Conservation (phyloP, 2,329 filamentous ascomycete species). For the Lecanoromycetidae sp. region DNA sequence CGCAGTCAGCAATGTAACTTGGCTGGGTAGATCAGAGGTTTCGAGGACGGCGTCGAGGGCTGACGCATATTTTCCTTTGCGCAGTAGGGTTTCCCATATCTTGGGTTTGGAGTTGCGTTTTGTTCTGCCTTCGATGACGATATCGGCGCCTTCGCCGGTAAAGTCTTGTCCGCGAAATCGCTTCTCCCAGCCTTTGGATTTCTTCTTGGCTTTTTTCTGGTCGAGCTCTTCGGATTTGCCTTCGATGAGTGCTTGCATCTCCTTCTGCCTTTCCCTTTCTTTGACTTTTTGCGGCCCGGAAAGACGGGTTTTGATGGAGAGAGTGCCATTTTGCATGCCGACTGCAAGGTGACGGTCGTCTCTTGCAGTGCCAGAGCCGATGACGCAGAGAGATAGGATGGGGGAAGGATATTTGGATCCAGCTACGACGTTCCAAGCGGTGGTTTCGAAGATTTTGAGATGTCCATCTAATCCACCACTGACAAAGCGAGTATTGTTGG, state of each 20-base stretch:
- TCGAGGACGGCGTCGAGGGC: conserved; percentile 68
- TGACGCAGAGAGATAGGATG: conserved; percentile 69
- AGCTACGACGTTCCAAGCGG: conserved; percentile 90
- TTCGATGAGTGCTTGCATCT: conserved; percentile 70
- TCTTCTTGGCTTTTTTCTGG: conserved; percentile 54
- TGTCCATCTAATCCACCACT: conserved; percentile 88
- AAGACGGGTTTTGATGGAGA: conserved; percentile 80
- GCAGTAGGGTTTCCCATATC: conserved; percentile 68
- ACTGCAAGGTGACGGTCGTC: conserved; percentile 91
- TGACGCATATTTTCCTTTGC: conserved; percentile 61
- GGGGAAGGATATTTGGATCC: conserved; percentile 88
- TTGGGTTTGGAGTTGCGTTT: conserved; percentile 52
- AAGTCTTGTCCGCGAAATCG: conserved; percentile 61
- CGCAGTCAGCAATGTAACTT: conserved; percentile 69
- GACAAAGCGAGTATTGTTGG: conserved; percentile 66
- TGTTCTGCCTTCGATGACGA: conserved; percentile 70
- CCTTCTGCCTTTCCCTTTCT: conserved; percentile 65
- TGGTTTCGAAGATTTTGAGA: conserved; percentile 92
- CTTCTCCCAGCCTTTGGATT: conserved; percentile 48
- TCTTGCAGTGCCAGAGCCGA: conserved; percentile 52
- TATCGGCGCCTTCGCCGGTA: conserved; percentile 71
- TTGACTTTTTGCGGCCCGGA: conserved; percentile 68
- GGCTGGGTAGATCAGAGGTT: conserved; percentile 42
- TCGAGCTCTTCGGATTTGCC: conserved; percentile 71
- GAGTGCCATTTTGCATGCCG: conserved; percentile 85